These are phyloP conservation scores for Breynia disticha DNA, from an alignment of 441 rosid species.

Conservation along the genomic window DNA sequence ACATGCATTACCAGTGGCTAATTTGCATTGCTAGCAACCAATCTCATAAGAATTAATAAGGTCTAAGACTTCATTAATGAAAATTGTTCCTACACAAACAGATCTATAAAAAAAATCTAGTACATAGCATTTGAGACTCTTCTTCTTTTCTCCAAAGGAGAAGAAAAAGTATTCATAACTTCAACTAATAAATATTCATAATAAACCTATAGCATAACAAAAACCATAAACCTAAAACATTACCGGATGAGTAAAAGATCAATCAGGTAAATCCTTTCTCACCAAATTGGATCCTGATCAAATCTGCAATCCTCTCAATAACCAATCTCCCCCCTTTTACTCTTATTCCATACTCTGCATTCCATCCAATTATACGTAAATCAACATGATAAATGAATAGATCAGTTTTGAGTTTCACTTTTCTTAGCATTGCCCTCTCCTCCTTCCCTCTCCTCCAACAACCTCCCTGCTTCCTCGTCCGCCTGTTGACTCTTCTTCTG, in stretches of 20 bases:
- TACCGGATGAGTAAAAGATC: slow-evolving; percentile 25
- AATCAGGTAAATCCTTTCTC: background rate
- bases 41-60: slow-evolving; percentile 26
- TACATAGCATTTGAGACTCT: slow-evolving; percentile 25
- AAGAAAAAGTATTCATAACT: slow-evolving; percentile 22
- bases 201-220: slow-evolving; percentile 14
- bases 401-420: slow-evolving; percentile 39
- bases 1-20: too few species aligned
- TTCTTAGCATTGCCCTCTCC: slow-evolving; percentile 45
- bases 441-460: slow-evolving; percentile 72
- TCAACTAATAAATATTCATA: slow-evolving; percentile 18
- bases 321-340: slow-evolving; percentile 18
- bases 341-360: slow-evolving; percentile 35
- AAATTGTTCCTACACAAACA: slow-evolving; percentile 28
- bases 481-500: slow-evolving; percentile 67
- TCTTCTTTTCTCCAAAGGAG: slow-evolving; percentile 10
- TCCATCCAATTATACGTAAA: slow-evolving; percentile 17
- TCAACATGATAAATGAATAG: slow-evolving; percentile 13
- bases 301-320: slow-evolving; percentile 1
- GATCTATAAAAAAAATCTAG: slow-evolving; percentile 7
- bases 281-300: background rate
- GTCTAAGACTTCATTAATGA: slow-evolving; percentile 17
- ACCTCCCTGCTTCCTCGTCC: slow-evolving; percentile 73
- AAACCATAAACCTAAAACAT: slow-evolving; percentile 15
- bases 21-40: background rate